Evolutionary conservation across 129 eudicot species (phyloP), one percentile per base, ranked within the genome.

Genomic region (Lactuca saligna): DNA sequence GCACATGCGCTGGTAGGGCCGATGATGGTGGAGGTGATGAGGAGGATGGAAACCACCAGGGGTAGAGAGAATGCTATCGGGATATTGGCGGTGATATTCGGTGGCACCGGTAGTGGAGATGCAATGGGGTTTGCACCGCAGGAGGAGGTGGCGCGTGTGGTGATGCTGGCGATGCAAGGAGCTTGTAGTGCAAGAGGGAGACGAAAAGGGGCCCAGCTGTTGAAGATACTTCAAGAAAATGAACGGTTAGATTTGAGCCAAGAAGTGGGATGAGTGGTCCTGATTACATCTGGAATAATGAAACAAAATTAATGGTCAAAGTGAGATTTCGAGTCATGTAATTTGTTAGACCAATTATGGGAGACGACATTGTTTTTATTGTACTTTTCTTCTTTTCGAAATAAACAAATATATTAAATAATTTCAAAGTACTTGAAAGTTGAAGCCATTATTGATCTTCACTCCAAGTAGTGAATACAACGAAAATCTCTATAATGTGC

Each of bases 81-180:
- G 29, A 82, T 88, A 14, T 64, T 91, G 63, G 87, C 85, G 17
- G 96, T 89, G 65, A 75, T 91, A 3, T 91, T 72, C 42, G 84
- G 88, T 4, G 90, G 85, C 5, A 29, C 60, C 1, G 85, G 44
- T 7, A 7, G 66, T 0, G 86, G 71, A 1, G 87, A 78, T 3
- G 88, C 69, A 9, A 72, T 63, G 77, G 80, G 68, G 74, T 86
- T 73, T 79, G 91, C 98, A 3, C 96, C 98, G 48, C 82, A 84
- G 63, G 94, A 88, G 73, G 96, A 91, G 87, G 91, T 91, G 86
- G 98, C 95, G 79, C 96, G 98, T 78, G 98, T 95, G 29, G 96
- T 91, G 62, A 78, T 79, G 83, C 61, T 91, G 84, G 98, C 94
- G 5, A 76, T 91, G 88, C 96, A 88, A 41, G 96, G 95, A 6